These are phyloP conservation scores for Debaryomyces robertsiae DNA, from an alignment of 1,139 yeast species.

Conservation along the genomic window DNA sequence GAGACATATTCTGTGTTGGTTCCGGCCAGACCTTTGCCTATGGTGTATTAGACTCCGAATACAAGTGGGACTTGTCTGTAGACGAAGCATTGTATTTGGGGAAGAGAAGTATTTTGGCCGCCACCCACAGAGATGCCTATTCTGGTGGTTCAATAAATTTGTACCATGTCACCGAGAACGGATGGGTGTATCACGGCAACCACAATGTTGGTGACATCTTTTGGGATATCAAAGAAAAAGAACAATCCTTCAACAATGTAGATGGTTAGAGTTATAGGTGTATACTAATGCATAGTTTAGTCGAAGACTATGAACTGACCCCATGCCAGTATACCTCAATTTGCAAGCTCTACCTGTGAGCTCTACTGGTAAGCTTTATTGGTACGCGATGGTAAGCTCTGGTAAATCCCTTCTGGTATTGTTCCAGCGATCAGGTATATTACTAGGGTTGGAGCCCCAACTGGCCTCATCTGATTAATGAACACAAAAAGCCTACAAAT, in stretches of 20 bases:
- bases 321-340: no score
- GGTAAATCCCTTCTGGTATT: no score
- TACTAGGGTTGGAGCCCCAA: neutral
- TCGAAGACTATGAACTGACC: neutral
- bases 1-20: slow-evolving; percentile 96
- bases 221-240: slow-evolving; percentile 89
- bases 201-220: slow-evolving; percentile 88
- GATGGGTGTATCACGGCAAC: slow-evolving; percentile 97
- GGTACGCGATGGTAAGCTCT: no score
- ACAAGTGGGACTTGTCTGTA: slow-evolving; percentile 84
- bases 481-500: no score
- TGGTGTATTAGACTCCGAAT: slow-evolving; percentile 93
- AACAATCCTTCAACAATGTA: slow-evolving; percentile 89
- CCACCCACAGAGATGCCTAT: slow-evolving; percentile 97
- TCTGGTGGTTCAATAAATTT: slow-evolving; percentile 97
- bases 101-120: slow-evolving; percentile 93
- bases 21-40: slow-evolving; percentile 99
- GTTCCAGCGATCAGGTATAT: no score
- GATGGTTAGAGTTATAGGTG: slow-evolving; percentile 43
- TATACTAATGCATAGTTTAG: slow-evolving; percentile 2
- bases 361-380: no score
- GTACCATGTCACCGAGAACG: slow-evolving; percentile 88
- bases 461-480: neutral
- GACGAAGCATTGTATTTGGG: slow-evolving; percentile 95
- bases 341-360: no score